These are phyloP conservation scores for Beauveria pseudobassiana DNA, from an alignment of 2,329 filamentous ascomycete species.

Conservation along the genomic window DNA sequence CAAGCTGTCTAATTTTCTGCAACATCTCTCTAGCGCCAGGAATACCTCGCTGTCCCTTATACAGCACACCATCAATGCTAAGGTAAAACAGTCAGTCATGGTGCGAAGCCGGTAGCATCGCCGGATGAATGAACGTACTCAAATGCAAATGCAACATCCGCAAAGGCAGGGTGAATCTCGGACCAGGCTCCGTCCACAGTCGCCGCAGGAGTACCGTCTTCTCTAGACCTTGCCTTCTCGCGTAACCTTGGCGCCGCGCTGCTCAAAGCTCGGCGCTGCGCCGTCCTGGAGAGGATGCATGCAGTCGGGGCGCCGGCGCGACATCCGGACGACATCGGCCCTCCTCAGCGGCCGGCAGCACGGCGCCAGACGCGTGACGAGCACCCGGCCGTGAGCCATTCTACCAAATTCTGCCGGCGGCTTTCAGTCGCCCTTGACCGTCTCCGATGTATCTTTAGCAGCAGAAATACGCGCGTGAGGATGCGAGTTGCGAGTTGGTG, in stretches of 20 bases:
- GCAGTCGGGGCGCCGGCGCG: neutral
- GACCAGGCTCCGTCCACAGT: neutral
- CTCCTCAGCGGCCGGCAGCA: neutral
- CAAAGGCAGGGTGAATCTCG: neutral
- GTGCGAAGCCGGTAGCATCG: neutral
- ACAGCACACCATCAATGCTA: conserved; percentile 86
- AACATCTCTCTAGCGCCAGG: conserved; percentile 71
- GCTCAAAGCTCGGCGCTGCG: neutral
- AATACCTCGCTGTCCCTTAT: conserved; percentile 72
- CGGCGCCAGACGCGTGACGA: neutral
- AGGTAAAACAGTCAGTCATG: conserved; percentile 13
- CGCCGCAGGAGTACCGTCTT: neutral
- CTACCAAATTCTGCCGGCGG: neutral
- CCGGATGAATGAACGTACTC: conserved; percentile 19
- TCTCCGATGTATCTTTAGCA: neutral
- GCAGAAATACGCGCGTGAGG: neutral
- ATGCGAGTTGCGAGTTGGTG: neutral
- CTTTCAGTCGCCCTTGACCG: neutral
- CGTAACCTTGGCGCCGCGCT: neutral
- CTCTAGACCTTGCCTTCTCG: neutral
- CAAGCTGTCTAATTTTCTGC: conserved; percentile 60
- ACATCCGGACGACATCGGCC: neutral
- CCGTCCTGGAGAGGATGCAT: neutral
- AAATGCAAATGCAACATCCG: conserved; percentile 32
- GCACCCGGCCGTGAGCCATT: conserved; percentile 1